Evolutionary conservation across 495 filamentous ascomycete species (phyloP), one percentile per base, ranked within the genome.

Genomic region (Jackrogersella multiformis): DNA sequence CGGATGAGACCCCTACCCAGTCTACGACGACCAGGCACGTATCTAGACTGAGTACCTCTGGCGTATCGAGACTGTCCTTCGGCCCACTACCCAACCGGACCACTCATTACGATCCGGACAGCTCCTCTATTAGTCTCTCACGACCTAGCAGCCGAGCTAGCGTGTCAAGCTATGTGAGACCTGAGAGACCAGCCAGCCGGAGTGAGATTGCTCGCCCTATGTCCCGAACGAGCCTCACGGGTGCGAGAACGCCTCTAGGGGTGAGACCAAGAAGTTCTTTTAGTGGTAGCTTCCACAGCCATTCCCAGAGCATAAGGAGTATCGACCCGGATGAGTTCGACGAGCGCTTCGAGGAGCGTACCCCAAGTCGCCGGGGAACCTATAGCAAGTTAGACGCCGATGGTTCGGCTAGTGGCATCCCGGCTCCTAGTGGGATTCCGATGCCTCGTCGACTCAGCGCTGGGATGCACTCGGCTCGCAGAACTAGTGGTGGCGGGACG

Each of bases 131-230:
- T 12, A 75, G 78, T 15, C 66, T 72, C 35, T 84, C 83, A 64
- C 82, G 88, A 28, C 88, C 88, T 7, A 87, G 85, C 73, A 88
- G 86, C 68, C 81, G 87, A 42, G 83, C 86, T 64, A 88, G 86
- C 68, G 64, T 84, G 28, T 80, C 84, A 53, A 82, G 78, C 54
- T 82, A 82, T 61, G 78, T 78, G 38, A 78, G 82, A 18, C 82
- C 84, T 0, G 79, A 79, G 34, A 77, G 84, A 20, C 84, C 84
- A 0, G 69, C 78, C 5, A 84, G 80, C 70, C 79, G 83, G 44
- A 76, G 74, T 12, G 84, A 84, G 18, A 78, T 77, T n/a, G 74
- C 75, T 18, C 91, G 91, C 61, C 87, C 91, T 45, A 84, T 87
- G 71, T 92, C 89, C 70, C 84, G 81, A 8, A 68, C 80, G 3